These are phyloP conservation scores for Pterulicium gracile DNA, from an alignment of 1,284 basidiomycete species.

Conservation along the genomic window DNA sequence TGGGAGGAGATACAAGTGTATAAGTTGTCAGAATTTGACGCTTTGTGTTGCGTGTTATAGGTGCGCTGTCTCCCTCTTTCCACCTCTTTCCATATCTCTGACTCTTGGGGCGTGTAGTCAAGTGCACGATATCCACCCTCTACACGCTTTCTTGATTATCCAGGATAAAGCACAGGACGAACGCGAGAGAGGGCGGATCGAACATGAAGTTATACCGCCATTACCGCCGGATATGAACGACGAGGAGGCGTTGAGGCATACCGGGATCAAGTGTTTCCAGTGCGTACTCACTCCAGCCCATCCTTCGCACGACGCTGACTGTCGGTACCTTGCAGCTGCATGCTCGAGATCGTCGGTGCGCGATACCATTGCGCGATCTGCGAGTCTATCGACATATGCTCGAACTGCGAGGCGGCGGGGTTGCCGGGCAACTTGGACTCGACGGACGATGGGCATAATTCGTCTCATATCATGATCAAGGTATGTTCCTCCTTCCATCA, in stretches of 20 bases:
- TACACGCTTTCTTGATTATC: conserved; percentile 73
- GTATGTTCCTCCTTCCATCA: conserved; percentile 25
- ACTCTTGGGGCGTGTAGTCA: too few species aligned
- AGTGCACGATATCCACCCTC: conserved; percentile 84
- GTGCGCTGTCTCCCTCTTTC: conserved; percentile 23
- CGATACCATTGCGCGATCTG: conserved; percentile 90
- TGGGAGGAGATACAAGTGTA: conserved; percentile 73
- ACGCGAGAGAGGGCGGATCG: conserved; percentile 24
- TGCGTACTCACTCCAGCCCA: conserved; percentile 28
- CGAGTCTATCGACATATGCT: conserved; percentile 71
- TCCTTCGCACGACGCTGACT: neutral
- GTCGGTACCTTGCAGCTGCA: conserved; percentile 45
- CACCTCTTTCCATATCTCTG: neutral
- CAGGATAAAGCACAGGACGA: conserved; percentile 39
- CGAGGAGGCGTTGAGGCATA: conserved; percentile 63
- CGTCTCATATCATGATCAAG: conserved; percentile 89
- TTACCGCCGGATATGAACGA: conserved; percentile 29
- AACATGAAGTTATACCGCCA: conserved; percentile 23
- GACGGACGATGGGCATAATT: conserved; percentile 56
- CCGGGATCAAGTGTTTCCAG: conserved; percentile 68
- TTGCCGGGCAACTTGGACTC: conserved; percentile 72
- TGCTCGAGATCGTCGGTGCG: conserved; percentile 81
- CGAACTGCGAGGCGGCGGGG: conserved; percentile 81
- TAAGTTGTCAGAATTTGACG: conserved; percentile 68
- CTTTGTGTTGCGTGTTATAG: conserved; percentile 76